Conservation (phyloP, 2,329 filamentous ascomycete genomes). For the Aspergillus thermomutatus region DNA sequence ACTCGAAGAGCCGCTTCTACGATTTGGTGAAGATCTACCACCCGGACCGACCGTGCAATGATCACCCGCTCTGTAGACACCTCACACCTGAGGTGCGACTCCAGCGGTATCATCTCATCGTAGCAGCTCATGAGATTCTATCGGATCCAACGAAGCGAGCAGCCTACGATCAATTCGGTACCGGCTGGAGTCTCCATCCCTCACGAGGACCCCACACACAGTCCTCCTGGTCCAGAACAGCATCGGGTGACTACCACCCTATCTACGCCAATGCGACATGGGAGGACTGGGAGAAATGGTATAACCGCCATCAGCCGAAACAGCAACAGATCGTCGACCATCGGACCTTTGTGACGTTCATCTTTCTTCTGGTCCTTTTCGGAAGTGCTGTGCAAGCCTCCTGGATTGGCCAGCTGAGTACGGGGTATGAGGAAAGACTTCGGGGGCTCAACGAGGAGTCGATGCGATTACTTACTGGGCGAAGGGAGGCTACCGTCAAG, state of each 20-base stretch:
- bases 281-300: conserved; percentile 94
- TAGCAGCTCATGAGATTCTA: conserved; percentile 84
- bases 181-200: conserved; percentile 67
- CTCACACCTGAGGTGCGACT: conserved; percentile 63
- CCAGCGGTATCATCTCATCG: conserved; percentile 86
- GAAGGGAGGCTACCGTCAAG: conserved; percentile 50
- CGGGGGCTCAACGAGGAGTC: conserved; percentile 65
- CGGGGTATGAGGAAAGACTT: conserved; percentile 62
- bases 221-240: conserved; percentile 17
- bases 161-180: conserved; percentile 77
- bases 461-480: conserved; percentile 53
- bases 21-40: conserved; percentile 95
- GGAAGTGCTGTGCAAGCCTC: conserved; percentile 71
- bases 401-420: conserved; percentile 61
- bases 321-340: conserved; percentile 66
- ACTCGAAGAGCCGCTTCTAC: conserved; percentile 82
- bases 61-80: conserved; percentile 40
- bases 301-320: conserved; percentile 50
- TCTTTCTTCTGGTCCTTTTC: conserved; percentile 66
- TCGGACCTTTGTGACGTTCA: conserved; percentile 69
- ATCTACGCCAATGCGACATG: conserved; percentile 80
- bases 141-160: conserved; percentile 74
- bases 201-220: conserved; percentile 24
- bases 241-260: conserved; percentile 32
- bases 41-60: conserved; percentile 64